Percentiles rank a stretch among this genome's conserved stretches.
Evolutionary conservation across 2,329 filamentous ascomycete genomes (phyloP).

Genomic region (Atkinsonella texensis): DNA sequence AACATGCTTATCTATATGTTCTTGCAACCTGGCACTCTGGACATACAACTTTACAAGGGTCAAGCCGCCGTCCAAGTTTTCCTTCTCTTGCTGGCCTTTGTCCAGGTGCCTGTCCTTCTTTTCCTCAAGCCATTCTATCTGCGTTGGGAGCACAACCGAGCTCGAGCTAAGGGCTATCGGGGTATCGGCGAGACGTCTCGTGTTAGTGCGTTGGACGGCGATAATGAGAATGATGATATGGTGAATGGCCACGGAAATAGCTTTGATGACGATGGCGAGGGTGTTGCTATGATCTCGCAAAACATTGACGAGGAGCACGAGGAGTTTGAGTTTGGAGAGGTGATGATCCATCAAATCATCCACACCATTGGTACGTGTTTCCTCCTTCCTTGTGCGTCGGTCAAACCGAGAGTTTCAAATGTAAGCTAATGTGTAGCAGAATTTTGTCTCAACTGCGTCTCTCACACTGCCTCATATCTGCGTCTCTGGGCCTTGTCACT

Average conservation of each 20-base stretch:
- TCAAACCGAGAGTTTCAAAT: neutral
- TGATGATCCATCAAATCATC: slow-evolving; percentile 98
- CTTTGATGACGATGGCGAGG: slow-evolving; percentile 59
- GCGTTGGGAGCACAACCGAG: slow-evolving; percentile 82
- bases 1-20: slow-evolving; percentile 99
- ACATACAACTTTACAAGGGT: slow-evolving; percentile 64
- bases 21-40: slow-evolving; percentile 65
- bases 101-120: slow-evolving; percentile 80
- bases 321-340: slow-evolving; percentile 93
- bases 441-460: slow-evolving; percentile 98
- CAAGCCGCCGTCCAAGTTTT: slow-evolving; percentile 66
- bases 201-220: slow-evolving; percentile 81
- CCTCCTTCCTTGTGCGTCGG: neutral
- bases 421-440: slow-evolving; percentile 40
- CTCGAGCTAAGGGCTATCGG: slow-evolving; percentile 79
- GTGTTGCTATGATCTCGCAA: slow-evolving; percentile 78
- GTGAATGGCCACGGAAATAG: slow-evolving; percentile 47
- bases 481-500: slow-evolving; percentile 96
- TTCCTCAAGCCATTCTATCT: slow-evolving; percentile 96
- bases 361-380: slow-evolving; percentile 78
- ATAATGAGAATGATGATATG: slow-evolving; percentile 54
- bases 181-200: slow-evolving; percentile 81
- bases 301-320: slow-evolving; percentile 79
- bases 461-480: slow-evolving; percentile 95
- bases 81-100: slow-evolving; percentile 68